phyloP scores from a whole-genome alignment of 768 basidiomycete species.

The Leccinum boreale region DNA sequence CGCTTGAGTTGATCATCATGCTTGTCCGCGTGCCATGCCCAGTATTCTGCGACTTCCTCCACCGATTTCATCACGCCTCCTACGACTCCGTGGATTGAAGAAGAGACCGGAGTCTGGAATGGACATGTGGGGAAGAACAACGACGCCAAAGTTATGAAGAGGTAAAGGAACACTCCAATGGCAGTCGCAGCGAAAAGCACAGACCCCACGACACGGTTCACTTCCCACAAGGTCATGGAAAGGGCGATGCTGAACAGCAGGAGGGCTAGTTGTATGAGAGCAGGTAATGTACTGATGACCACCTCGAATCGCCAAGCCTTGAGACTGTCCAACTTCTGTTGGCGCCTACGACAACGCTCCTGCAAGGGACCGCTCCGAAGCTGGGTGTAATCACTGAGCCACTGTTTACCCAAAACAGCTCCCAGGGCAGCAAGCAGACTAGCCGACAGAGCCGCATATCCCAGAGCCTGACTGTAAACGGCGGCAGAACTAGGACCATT shows the following conservation, averaged over 20 bases:
- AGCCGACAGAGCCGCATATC: slow-evolving; percentile 19
- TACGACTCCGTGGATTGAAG: not conserved
- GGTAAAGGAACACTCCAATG: slow-evolving; percentile 15
- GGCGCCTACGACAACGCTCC: slow-evolving; percentile 13
- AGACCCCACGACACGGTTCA: slow-evolving; percentile 4
- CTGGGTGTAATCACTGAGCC: slow-evolving; percentile 9
- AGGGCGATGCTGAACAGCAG: slow-evolving; percentile 18
- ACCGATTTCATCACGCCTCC: not conserved
- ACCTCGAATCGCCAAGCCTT: slow-evolving; percentile 17
- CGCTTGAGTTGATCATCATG: not conserved
- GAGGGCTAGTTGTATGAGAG: slow-evolving; percentile 20
- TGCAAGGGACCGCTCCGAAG: slow-evolving; percentile 10
- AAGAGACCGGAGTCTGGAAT: slow-evolving; percentile 18
- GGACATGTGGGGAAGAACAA: slow-evolving; percentile 11
- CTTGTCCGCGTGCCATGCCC: not conserved
- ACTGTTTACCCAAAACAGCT: slow-evolving; percentile 17
- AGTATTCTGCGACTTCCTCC: slow-evolving; percentile 1
- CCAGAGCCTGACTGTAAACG: slow-evolving; percentile 15
- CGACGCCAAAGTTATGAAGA: slow-evolving; percentile 17
- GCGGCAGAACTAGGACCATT: slow-evolving; percentile 12
- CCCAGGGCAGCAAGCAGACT: slow-evolving; percentile 23
- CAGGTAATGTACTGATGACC: slow-evolving; percentile 12
- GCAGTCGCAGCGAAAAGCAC: slow-evolving; percentile 8
- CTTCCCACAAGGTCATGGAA: slow-evolving; percentile 10
- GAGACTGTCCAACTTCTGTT: slow-evolving; percentile 17